phyloP scores from a whole-genome alignment of 2,329 filamentous ascomycete species.

The Pseudogymnoascus sp. region DNA sequence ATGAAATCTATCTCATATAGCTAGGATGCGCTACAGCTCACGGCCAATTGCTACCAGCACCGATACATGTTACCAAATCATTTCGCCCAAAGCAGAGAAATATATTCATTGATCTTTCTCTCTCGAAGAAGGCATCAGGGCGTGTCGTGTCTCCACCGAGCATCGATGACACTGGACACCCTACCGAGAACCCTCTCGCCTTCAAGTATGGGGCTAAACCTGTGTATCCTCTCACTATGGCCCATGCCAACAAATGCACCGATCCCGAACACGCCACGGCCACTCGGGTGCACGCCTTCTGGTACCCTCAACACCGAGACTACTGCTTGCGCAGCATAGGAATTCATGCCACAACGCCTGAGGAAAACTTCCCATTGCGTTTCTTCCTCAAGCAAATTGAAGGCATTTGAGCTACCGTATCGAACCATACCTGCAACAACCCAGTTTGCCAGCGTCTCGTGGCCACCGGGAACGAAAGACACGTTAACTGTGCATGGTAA shows the following conservation, averaged over 20 bases:
- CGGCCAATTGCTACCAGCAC: constrained; percentile 9
- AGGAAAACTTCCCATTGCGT: constrained; percentile 62
- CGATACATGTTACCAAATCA: not conserved
- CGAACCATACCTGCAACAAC: constrained; percentile 43
- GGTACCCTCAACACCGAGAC: constrained; percentile 39
- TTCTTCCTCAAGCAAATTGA: constrained; percentile 45
- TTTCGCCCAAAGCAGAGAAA: not conserved
- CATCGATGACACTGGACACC: constrained; percentile 44
- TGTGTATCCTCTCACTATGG: constrained; percentile 36
- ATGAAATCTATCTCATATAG: constrained; percentile 11
- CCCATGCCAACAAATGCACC: constrained; percentile 50
- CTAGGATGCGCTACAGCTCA: not conserved
- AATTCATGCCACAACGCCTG: constrained; percentile 57
- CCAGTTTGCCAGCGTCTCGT: constrained; percentile 46
- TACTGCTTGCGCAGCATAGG: constrained; percentile 61
- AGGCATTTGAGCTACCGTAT: constrained; percentile 25
- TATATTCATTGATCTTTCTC: not conserved
- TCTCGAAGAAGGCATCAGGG: constrained; percentile 15
- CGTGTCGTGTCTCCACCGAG: constrained; percentile 32
- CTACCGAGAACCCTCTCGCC: constrained; percentile 44
- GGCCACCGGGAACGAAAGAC: constrained; percentile 42
- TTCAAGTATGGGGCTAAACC: constrained; percentile 46
- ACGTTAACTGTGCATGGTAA: constrained; percentile 34
- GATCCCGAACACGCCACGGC: constrained; percentile 35
- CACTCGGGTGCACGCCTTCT: constrained; percentile 17